Percentiles rank a stretch among this genome's conserved stretches.
Conservation (phyloP, 768 basidiomycete species). For the Hericium coralloides region DNA sequence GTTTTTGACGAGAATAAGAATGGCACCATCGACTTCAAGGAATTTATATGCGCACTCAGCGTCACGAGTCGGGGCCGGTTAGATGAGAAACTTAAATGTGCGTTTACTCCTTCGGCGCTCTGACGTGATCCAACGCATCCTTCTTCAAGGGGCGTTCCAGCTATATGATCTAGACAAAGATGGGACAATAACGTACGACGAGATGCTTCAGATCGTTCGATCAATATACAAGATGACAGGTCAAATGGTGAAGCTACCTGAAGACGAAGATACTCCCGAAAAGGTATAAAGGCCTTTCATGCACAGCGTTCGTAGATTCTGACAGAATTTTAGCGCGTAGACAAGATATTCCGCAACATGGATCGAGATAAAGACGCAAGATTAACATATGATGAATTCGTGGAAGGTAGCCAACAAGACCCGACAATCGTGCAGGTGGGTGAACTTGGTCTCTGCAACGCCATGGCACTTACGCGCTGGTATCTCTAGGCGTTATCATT, state of each 20-base stretch:
- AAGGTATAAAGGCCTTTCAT: conserved; percentile 46
- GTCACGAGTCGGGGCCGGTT: conserved; percentile 87
- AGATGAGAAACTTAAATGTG: conserved; percentile 98
- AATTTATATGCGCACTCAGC: conserved; percentile 97
- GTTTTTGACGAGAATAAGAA: conserved; percentile 94
- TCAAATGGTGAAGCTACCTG: conserved; percentile 96
- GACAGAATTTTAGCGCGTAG: conserved; percentile 63
- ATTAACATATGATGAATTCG: conserved; percentile 94
- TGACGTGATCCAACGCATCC: not conserved
- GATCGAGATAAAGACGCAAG: conserved; percentile 91
- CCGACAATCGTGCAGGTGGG: conserved; percentile 96
- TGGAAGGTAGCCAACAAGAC: conserved; percentile 97
- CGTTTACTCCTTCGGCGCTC: conserved; percentile 21
- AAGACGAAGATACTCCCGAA: conserved; percentile 98
- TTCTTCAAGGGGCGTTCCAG: conserved; percentile 89
- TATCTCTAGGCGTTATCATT: conserved; percentile 73
- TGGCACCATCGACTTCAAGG: conserved; percentile 97
- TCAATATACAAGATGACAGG: conserved; percentile 99
- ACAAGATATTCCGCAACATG: conserved; percentile 99
- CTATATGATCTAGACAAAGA: conserved; percentile 99
- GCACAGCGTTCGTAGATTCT: not conserved
- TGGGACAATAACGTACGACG: conserved; percentile 95
- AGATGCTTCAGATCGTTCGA: conserved; percentile 97
- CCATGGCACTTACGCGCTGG: not conserved
- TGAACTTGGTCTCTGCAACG: not conserved